A percentile compares a stretch with the other conserved stretches of the same genome.
phyloP scores from a whole-genome alignment of 352 stramenopile species.

The Globisporangium barbulae region DNA sequence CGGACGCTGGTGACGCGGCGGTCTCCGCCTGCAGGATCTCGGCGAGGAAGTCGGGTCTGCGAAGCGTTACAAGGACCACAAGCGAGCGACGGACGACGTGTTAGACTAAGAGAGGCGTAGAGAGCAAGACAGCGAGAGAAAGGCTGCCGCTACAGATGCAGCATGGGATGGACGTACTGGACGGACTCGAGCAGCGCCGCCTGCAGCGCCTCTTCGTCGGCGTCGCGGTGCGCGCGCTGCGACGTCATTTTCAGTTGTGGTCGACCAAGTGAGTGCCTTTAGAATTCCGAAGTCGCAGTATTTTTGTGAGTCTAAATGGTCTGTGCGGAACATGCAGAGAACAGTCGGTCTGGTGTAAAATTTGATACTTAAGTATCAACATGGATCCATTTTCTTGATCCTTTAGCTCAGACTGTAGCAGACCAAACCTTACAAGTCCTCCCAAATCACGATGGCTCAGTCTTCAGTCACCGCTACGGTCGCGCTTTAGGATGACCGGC shows the following conservation, averaged over 20 bases:
- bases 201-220: slow-evolving; percentile 69
- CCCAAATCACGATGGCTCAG: no score
- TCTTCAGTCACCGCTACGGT: no score
- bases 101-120: background rate
- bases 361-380: background rate
- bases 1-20: background rate
- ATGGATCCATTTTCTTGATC: background rate
- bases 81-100: background rate
- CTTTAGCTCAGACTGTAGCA: no score
- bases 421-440: no score
- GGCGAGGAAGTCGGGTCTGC: slow-evolving; percentile 60
- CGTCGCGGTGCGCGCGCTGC: slow-evolving; percentile 38
- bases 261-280: background rate
- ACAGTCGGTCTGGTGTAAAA: background rate
- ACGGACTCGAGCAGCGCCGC: slow-evolving; percentile 58
- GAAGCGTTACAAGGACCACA: background rate
- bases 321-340: background rate
- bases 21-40: slow-evolving; percentile 69
- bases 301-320: background rate
- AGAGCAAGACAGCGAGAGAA: background rate
- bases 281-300: background rate
- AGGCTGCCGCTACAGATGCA: background rate
- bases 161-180: slow-evolving; percentile 25
- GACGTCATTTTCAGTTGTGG: slow-evolving; percentile 1
- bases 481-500: no score